A percentile compares a stretch with the other conserved stretches of the same genome.
Conservation (phyloP, 371 early-diverging fungal species). For the Rhizopus microsporus region DNA sequence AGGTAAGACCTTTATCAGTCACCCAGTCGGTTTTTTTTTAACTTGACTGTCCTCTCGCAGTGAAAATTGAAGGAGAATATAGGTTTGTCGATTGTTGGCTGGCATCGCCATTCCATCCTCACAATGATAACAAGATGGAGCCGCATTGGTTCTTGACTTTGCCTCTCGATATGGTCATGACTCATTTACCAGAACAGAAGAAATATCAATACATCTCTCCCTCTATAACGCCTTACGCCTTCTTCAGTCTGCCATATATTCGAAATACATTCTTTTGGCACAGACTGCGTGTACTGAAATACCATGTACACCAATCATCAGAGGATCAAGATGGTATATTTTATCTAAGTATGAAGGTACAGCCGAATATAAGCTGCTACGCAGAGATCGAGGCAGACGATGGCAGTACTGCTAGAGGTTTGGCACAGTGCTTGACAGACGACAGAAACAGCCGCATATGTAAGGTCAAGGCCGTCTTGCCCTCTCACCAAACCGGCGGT, state of each 20-base stretch:
- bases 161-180: constrained; percentile 43
- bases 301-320: not conserved
- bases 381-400: constrained; percentile 36
- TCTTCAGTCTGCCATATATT: constrained; percentile 42
- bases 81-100: constrained; percentile 66
- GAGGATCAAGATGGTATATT: constrained; percentile 13
- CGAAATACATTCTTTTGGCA: constrained; percentile 39
- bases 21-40: not conserved
- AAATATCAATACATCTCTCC: constrained; percentile 40
- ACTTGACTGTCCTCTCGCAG: constrained; percentile 12
- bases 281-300: constrained; percentile 27
- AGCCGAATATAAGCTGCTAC: constrained; percentile 32
- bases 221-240: constrained; percentile 25
- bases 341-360: constrained; percentile 12
- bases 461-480: constrained; percentile 47
- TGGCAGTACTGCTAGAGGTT: constrained; percentile 20
- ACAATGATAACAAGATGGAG: constrained; percentile 34
- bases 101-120: constrained; percentile 47
- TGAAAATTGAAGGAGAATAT: constrained; percentile 63
- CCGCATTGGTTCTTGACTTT: constrained; percentile 47
- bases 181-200: constrained; percentile 38
- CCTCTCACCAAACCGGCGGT: constrained; percentile 31
- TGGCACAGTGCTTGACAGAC: constrained; percentile 35
- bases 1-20: constrained; percentile 19
- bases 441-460: constrained; percentile 26